Evolutionary conservation across 2,329 filamentous ascomycete genomes (phyloP).

Genomic region (Calonectria pteridis): DNA sequence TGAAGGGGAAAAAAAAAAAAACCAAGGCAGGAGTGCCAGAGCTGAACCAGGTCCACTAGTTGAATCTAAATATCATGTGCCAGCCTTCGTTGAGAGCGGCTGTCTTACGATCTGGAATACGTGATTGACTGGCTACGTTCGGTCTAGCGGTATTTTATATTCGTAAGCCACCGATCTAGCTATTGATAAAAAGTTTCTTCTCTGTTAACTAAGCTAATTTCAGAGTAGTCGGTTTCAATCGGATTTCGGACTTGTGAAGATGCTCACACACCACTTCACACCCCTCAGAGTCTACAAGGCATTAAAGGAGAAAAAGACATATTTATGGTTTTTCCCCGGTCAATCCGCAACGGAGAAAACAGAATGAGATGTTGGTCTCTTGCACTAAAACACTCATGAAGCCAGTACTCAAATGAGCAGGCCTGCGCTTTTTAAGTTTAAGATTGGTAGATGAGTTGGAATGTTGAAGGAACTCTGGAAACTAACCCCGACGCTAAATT

Average conservation of each 20-base stretch:
- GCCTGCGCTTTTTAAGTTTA: background rate
- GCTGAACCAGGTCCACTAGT: too few relatives aligned
- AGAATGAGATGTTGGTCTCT: too few relatives aligned
- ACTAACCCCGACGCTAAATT: background rate
- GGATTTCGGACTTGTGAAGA: background rate
- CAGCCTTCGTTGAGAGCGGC: background rate
- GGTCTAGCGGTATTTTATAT: background rate
- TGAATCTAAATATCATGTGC: background rate
- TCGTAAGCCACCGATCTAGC: background rate
- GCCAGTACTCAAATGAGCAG: background rate
- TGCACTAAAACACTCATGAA: background rate
- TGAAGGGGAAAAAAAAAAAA: too few relatives aligned
- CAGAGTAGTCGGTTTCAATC: background rate
- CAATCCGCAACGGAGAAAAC: too few relatives aligned
- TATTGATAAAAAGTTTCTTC: background rate
- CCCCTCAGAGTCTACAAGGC: too few relatives aligned
- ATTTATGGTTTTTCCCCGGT: too few relatives aligned
- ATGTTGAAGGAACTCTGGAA: background rate
- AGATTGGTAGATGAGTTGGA: background rate
- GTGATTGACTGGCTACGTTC: background rate
- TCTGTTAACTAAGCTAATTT: background rate
- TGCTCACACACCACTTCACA: background rate
- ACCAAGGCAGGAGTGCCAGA: too few relatives aligned
- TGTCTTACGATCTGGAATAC: background rate
- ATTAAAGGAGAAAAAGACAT: too few relatives aligned